These are phyloP conservation scores for Pyropia yezoensis DNA, from an alignment of 23 red algal species.

Conservation along the genomic window DNA sequence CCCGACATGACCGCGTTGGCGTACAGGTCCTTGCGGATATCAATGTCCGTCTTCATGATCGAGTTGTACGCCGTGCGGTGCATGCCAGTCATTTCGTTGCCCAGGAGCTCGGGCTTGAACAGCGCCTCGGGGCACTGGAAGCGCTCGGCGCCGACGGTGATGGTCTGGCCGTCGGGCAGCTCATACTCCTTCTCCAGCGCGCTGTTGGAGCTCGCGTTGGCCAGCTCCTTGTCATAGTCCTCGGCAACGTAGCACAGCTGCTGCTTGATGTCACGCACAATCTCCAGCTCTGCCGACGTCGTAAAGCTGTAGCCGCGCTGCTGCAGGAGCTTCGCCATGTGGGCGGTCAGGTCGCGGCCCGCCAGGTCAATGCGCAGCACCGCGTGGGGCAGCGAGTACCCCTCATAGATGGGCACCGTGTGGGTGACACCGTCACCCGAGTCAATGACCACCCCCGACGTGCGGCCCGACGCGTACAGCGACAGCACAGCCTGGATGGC, in stretches of 20 bases:
- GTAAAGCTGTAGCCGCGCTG: constrained; percentile 94
- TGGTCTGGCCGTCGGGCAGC: constrained; percentile 95
- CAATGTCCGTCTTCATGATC: constrained; percentile 97
- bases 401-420: constrained; percentile 98
- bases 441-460: constrained; percentile 92
- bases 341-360: constrained; percentile 83
- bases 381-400: constrained; percentile 96
- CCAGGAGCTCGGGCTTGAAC: constrained; percentile 90
- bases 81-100: constrained; percentile 72
- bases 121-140: constrained; percentile 97
- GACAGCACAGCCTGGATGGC: constrained; percentile 98
- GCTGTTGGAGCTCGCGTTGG: constrained; percentile 41
- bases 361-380: constrained; percentile 90
- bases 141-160: constrained; percentile 81
- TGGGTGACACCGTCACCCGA: constrained; percentile 99
- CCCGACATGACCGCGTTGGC: constrained; percentile 92
- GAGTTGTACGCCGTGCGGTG: constrained; percentile 76
- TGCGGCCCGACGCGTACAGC: constrained; percentile 96
- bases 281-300: constrained; percentile 95
- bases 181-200: constrained; percentile 98
- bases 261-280: constrained; percentile 99
- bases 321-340: constrained; percentile 83
- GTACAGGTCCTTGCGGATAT: constrained; percentile 98
- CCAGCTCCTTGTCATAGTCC: constrained; percentile 87
- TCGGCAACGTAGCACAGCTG: constrained; percentile 88